Evolutionary conservation across 176 grass and related monocot species (phyloP).

Genomic region (Secale cereale): DNA sequence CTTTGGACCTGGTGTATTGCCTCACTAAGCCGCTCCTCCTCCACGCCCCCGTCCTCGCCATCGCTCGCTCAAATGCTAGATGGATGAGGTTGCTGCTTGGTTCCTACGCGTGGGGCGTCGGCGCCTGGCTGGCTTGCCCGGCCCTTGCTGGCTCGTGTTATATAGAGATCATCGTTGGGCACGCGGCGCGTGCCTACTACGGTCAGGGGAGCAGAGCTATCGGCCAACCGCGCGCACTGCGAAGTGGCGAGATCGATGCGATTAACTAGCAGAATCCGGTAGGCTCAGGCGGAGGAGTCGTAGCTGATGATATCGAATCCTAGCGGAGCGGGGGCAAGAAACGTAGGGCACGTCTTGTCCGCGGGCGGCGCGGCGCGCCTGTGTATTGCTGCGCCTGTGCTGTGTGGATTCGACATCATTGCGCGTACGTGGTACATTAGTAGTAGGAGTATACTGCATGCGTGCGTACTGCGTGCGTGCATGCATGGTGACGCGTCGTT

Average conservation of each 20-base stretch:
- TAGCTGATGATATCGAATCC: background rate
- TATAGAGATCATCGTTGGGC: constrained; percentile 63
- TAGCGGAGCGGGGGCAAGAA: constrained; percentile 1
- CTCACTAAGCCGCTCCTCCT: constrained; percentile 45
- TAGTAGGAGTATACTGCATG: background rate
- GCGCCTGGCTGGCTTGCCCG: background rate
- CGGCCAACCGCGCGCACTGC: background rate
- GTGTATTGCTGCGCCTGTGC: background rate
- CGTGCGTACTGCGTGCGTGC: background rate
- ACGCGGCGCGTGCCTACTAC: constrained; percentile 21
- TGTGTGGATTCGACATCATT: background rate
- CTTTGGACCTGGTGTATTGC: constrained; percentile 75
- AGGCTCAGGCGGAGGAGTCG: background rate
- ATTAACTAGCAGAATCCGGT: background rate
- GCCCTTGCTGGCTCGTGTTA: background rate
- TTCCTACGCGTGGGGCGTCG: background rate
- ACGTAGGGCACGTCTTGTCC: constrained; percentile 14
- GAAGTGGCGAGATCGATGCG: background rate
- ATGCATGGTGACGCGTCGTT: background rate
- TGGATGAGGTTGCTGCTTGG: background rate
- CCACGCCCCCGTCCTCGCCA: background rate
- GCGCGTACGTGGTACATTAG: background rate
- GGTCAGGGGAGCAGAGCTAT: constrained; percentile 18
- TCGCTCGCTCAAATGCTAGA: background rate
- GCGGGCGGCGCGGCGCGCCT: background rate